Base-by-base conservation (phyloP, 2,329 filamentous ascomycete genomes). In the Gremmenia infestans region DNA sequence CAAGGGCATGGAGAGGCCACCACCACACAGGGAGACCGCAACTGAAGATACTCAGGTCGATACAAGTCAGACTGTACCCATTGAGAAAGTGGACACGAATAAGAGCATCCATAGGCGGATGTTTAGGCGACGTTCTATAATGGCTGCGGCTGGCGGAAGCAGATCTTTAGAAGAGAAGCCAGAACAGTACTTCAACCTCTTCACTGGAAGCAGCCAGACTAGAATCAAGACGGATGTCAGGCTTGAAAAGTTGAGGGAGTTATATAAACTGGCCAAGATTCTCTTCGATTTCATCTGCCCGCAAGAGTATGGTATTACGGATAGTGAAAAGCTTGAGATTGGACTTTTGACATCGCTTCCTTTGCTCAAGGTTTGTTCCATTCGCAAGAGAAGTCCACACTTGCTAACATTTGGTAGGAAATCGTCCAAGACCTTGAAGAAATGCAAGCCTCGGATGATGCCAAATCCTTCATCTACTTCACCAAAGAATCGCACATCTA, bases 401-500 rank as follows among this genome's bases (percentile, higher is more conserved):
- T 9, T 49, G 43, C 64, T 64, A 53, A 66, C 50, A 22, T 5
- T 14, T 8, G n/a, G 5, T 40, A 95, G 71, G 94, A 99, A 73
- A 97, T 99, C 65, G 94, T 99, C 6, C 88, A 92, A 68, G 93
- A 99, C 67, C 80, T 99, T 2, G 95, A 99, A 74, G 92, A 97
- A 73, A 91, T 97, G 72, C 94, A 99, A 73, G 93, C 94, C 3
- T 95, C 90, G 0, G 87, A 93, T 52, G 89, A 95, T 63, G 91
- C 92, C 46, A 97, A 97, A 70, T 93, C 88, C 1, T 97, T 97
- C 77, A 90, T 97, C 74, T 99, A 99, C 76, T 99, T 99, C 73
- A 99, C 94, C 61, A 99, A 99, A 73, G 94, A 99, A 73, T 96
- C 91, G 0, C 94, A 99, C 71, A 97, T 99, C 61, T 99, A 99